These are phyloP conservation scores for Solanum ahanhuiri DNA, from an alignment of 257 asterid genomes.

Conservation along the genomic window DNA sequence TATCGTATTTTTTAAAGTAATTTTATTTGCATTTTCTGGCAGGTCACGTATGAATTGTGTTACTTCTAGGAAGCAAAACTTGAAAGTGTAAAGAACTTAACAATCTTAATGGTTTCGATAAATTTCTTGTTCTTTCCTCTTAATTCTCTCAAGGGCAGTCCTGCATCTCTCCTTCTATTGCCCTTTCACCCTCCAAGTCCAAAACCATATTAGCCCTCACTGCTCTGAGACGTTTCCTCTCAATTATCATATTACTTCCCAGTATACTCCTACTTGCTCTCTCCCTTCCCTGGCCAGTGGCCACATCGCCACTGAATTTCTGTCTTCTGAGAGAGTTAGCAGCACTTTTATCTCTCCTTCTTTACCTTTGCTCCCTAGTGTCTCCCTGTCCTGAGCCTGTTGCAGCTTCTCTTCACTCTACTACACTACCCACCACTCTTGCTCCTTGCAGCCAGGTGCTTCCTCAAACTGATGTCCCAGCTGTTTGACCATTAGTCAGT, in stretches of 20 bases:
- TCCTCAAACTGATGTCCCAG: background rate
- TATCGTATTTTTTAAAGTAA: background rate
- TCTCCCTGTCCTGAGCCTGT: background rate
- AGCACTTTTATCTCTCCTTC: background rate
- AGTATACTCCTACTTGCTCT: background rate
- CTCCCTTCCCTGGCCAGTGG: background rate
- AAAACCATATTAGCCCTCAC: background rate
- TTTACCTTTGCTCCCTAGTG: background rate
- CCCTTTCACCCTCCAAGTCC: background rate
- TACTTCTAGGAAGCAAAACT: background rate
- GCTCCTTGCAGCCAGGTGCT: background rate
- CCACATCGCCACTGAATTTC: background rate
- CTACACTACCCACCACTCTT: background rate
- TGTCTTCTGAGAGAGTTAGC: background rate
- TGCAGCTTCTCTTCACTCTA: background rate
- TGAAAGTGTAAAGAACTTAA: background rate
- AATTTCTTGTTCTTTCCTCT: background rate
- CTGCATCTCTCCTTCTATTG: background rate
- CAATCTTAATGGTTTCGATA: background rate
- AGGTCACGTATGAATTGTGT: background rate
- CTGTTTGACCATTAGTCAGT: background rate
- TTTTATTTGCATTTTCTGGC: background rate
- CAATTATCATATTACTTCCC: background rate
- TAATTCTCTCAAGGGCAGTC: background rate
- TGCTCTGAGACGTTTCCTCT: background rate